Percentiles rank a stretch among this genome's conserved stretches.
Evolutionary conservation across 805 yeast genomes (phyloP).

Genomic region (Suhomyces canberraensis): DNA sequence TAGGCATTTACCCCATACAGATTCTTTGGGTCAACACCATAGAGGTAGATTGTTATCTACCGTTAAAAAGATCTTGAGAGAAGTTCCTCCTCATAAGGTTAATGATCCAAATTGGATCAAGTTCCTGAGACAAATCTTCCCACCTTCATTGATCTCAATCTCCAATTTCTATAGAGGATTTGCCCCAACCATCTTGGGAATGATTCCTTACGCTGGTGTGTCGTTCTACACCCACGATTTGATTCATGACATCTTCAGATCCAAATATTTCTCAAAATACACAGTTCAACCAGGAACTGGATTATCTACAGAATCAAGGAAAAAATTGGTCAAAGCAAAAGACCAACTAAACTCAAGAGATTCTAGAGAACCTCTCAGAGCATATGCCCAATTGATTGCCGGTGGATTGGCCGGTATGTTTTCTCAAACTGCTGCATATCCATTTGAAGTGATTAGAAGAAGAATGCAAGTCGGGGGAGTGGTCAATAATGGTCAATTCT

Average conservation of each 20-base stretch:
- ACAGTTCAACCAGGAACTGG: constrained; percentile 34
- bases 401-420: constrained; percentile 96
- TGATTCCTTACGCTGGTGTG: constrained; percentile 98
- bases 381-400: constrained; percentile 90
- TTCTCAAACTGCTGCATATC: constrained; percentile 95
- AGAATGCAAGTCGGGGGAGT: constrained; percentile 95
- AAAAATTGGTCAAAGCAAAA: constrained; percentile 9
- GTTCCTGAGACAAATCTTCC: constrained; percentile 29
- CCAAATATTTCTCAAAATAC: constrained; percentile 50
- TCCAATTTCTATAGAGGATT: constrained; percentile 91
- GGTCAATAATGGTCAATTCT: constrained; percentile 54
- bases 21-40: constrained; percentile 22
- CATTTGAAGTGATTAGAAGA: constrained; percentile 91
- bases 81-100: constrained; percentile 33
- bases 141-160: constrained; percentile 33
- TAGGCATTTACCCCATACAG: constrained; percentile 20
- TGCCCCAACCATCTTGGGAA: constrained; percentile 88
- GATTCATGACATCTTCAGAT: constrained; percentile 80
- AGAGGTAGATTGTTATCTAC: constrained; percentile 33
- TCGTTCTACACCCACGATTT: constrained; percentile 92
- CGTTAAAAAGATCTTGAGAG: constrained; percentile 28
- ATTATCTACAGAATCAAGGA: constrained; percentile 3
- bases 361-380: constrained; percentile 64
- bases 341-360: constrained; percentile 28
- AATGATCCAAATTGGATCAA: constrained; percentile 39